Evolutionary conservation across 352 stramenopile species (phyloP), one percentile per base, ranked within the genome.

Genomic region (Globisporangium ultimum): DNA sequence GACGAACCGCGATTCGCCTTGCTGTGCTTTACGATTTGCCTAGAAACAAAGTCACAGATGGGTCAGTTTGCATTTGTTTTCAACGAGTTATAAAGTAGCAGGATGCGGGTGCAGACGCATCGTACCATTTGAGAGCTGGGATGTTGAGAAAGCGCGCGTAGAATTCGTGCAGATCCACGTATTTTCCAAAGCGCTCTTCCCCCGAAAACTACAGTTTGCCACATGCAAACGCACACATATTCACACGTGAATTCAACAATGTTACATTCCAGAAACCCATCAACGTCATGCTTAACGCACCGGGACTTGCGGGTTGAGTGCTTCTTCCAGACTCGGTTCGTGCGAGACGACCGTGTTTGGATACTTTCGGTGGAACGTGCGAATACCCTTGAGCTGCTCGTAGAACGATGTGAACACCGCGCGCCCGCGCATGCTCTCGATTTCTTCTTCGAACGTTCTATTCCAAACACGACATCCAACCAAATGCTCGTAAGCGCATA

Each of bases 351-450:
- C 54, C 10, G 82, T 69, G 66, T 88, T 85, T 28, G 87, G 84
- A 55, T 93, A 95, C 63, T 93, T 94, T 63, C 74, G 76, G 66
- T 95, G 84, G 70, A 93, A 95, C 21, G 72, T 71, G 49, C 85
- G 87, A 41, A 95, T 90, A 10, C 75, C 71, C 68, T 95, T 93
- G 55, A 95, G 79, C 53, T 91, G 81, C 70, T 91, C 83, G 52
- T 95, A 95, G 64, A 95, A 95, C n/a, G 84, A 88, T 55, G 85
- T 92, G 58, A 95, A 95, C 40, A 93, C 72, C 14, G 80, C 81
- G 34, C 76, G 71, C 10, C 84, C 84, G 17, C 80, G 78, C 84
- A 95, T 93, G 49, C 55, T 74, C 53, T 89, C 80, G 48, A 79
- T 89, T 58, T 95, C 87, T 47, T 92, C 77, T 2, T 75, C 67